phyloP scores from a whole-genome alignment of 2,329 filamentous ascomycete genomes.

The Nemania bipapillata region DNA sequence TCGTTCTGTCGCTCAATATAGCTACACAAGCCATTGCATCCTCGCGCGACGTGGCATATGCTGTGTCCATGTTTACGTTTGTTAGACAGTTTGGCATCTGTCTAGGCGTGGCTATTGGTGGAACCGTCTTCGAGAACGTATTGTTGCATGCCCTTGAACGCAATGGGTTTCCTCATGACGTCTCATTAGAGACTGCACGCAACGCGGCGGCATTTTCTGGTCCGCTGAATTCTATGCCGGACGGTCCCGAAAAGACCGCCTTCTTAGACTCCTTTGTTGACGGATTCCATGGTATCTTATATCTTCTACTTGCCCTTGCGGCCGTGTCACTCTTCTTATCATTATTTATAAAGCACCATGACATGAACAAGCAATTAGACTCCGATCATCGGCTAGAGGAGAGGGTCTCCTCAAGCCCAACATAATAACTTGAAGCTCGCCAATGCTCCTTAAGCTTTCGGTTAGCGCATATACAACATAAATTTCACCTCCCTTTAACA shows the following conservation, averaged over 20 bases:
- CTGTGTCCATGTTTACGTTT: slow-evolving; percentile 33
- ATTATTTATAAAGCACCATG: slow-evolving; percentile 33
- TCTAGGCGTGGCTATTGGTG: slow-evolving; percentile 31
- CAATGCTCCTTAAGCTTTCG: background rate
- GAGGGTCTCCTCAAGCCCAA: background rate
- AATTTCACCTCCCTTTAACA: background rate
- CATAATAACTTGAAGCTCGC: background rate
- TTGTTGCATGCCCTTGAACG: slow-evolving; percentile 26
- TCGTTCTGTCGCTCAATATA: slow-evolving; percentile 16
- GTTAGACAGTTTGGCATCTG: slow-evolving; percentile 31
- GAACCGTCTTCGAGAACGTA: slow-evolving; percentile 31
- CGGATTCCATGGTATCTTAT: slow-evolving; percentile 31
- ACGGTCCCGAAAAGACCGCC: slow-evolving; percentile 17
- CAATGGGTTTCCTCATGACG: slow-evolving; percentile 9
- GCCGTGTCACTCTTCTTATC: slow-evolving; percentile 21
- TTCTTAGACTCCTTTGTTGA: slow-evolving; percentile 27
- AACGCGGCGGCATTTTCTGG: slow-evolving; percentile 25
- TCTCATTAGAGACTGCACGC: slow-evolving; percentile 14
- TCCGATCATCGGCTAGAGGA: slow-evolving; percentile 24
- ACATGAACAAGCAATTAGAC: slow-evolving; percentile 26
- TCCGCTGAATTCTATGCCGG: slow-evolving; percentile 23
- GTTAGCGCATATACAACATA: background rate
- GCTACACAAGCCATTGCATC: slow-evolving; percentile 22
- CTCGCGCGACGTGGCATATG: slow-evolving; percentile 9
- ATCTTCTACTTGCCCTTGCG: slow-evolving; percentile 29